Evolutionary conservation across 148 eudicot species (phyloP).

Genomic region (Dysphania ambrosioides): DNA sequence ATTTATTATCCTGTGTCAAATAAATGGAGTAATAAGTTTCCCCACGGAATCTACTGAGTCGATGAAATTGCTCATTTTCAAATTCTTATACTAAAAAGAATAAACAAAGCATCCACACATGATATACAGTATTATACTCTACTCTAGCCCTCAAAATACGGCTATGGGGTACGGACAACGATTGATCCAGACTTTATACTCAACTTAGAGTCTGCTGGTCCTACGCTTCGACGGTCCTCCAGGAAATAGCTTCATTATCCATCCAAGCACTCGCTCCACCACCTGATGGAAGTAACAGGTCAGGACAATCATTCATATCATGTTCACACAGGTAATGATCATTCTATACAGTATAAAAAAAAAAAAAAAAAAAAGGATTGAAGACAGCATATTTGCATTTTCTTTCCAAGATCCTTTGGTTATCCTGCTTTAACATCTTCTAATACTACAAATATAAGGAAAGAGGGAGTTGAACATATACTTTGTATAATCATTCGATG

Average conservation of each 20-base stretch:
- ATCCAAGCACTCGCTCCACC: slow-evolving; percentile 90
- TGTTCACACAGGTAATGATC: background rate
- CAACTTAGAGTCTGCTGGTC: slow-evolving; percentile 54
- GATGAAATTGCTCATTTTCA: background rate
- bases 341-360: background rate
- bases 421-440: too few relatives aligned
- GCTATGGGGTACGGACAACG: background rate
- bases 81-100: background rate
- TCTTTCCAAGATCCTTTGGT: too few relatives aligned
- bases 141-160: slow-evolving; percentile 22
- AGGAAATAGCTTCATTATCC: slow-evolving; percentile 99
- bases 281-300: slow-evolving; percentile 41
- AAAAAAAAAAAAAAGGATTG: background rate
- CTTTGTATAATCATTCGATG: too few relatives aligned
- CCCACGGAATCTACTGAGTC: background rate
- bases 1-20: slow-evolving; percentile 17
- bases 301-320: slow-evolving; percentile 2
- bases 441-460: too few relatives aligned
- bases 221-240: slow-evolving; percentile 85
- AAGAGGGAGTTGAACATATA: too few relatives aligned
- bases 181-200: background rate
- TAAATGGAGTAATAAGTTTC: slow-evolving; percentile 10
- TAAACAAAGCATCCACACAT: slow-evolving; percentile 16
- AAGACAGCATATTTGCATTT: background rate
- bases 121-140: slow-evolving; percentile 21